Evolutionary conservation across 1,139 yeast species (phyloP).

Genomic region (Protomyces macrosporus): DNA sequence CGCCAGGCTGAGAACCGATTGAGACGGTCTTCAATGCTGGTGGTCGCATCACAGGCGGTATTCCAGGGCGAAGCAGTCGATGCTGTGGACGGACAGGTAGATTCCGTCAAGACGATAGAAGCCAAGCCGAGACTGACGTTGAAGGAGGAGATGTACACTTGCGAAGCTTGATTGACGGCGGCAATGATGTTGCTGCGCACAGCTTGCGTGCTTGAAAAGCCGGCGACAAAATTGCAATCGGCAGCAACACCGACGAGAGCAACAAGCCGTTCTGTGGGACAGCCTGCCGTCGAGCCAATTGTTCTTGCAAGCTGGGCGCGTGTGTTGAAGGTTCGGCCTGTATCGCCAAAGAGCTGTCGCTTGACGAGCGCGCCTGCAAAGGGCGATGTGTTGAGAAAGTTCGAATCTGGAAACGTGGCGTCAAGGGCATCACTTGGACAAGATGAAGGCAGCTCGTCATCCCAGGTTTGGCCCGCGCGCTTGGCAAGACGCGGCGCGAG

Average conservation of each 20-base stretch:
- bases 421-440: neutral
- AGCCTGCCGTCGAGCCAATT: constrained; percentile 40
- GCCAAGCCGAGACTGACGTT: constrained; percentile 40
- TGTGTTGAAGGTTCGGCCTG: constrained; percentile 35
- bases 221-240: constrained; percentile 40
- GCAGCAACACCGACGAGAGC: constrained; percentile 42
- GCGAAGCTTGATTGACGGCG: constrained; percentile 40
- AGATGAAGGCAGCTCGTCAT: neutral
- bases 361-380: neutral
- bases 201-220: constrained; percentile 36
- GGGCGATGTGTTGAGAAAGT: neutral
- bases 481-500: constrained; percentile 7
- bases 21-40: constrained; percentile 38
- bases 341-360: constrained; percentile 19
- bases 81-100: constrained; percentile 35
- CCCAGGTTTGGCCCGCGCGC: neutral
- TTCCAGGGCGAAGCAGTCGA: constrained; percentile 37
- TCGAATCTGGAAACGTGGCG: neutral
- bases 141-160: constrained; percentile 40
- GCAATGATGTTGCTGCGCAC: constrained; percentile 39
- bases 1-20: constrained; percentile 40
- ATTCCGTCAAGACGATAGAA: constrained; percentile 32
- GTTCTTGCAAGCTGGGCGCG: constrained; percentile 36
- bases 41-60: constrained; percentile 34
- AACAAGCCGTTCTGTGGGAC: constrained; percentile 38